phyloP scores from a whole-genome alignment of 2,329 filamentous ascomycete genomes.

The Aspergillus bombycis region DNA sequence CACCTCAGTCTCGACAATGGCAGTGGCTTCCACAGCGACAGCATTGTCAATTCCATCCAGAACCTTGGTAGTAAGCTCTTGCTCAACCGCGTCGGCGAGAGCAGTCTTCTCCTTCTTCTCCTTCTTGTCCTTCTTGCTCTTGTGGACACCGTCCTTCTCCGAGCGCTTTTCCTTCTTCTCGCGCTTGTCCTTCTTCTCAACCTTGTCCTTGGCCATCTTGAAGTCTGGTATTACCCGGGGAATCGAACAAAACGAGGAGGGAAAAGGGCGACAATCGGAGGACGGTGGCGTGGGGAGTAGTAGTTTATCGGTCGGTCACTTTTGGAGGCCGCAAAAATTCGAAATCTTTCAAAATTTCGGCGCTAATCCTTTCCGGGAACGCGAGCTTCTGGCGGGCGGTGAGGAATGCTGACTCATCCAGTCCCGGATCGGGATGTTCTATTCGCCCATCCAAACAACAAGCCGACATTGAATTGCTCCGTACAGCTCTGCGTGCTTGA shows the following conservation, averaged over 20 bases:
- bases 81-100: slow-evolving; percentile 44
- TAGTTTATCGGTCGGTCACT: slow-evolving; percentile 13
- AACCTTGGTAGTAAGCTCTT: slow-evolving; percentile 42
- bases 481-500: neutral
- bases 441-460: slow-evolving; percentile 18
- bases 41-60: slow-evolving; percentile 40
- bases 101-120: slow-evolving; percentile 47
- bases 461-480: slow-evolving; percentile 8
- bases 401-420: slow-evolving; percentile 28
- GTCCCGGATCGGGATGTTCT: slow-evolving; percentile 18
- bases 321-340: slow-evolving; percentile 25
- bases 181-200: slow-evolving; percentile 51
- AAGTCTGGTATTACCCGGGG: slow-evolving; percentile 19
- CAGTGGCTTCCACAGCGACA: slow-evolving; percentile 23
- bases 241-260: slow-evolving; percentile 8
- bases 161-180: slow-evolving; percentile 50
- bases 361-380: slow-evolving; percentile 34
- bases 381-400: slow-evolving; percentile 24
- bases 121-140: slow-evolving; percentile 52
- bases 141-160: slow-evolving; percentile 50
- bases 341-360: slow-evolving; percentile 41
- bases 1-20: slow-evolving; percentile 30
- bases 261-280: slow-evolving; percentile 10
- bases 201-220: slow-evolving; percentile 51
- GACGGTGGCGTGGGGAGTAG: slow-evolving; percentile 20